These are phyloP conservation scores for Lagenidium giganteum DNA, from an alignment of 352 stramenopile species.

Conservation along the genomic window DNA sequence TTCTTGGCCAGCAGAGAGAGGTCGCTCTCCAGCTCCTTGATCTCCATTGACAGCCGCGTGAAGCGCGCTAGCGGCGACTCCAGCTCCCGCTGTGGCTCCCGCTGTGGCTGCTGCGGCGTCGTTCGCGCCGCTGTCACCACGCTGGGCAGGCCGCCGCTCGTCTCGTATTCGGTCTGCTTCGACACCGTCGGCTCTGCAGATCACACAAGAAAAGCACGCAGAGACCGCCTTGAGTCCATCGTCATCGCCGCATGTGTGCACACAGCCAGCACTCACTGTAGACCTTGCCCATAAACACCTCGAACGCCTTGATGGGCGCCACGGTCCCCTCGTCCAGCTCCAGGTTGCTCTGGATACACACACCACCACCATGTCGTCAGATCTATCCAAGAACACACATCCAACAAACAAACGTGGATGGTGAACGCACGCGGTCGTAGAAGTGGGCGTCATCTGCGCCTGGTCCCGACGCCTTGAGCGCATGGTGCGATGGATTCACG, in stretches of 20 bases:
- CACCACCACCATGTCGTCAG: no score
- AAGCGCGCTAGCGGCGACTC: constrained; percentile 70
- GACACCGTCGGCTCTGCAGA: constrained; percentile 32
- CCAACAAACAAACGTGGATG: no score
- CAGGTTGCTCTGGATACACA: no score
- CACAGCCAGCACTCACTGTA: constrained; percentile 48
- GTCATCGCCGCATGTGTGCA: not conserved
- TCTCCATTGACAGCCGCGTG: constrained; percentile 58
- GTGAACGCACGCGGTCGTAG: no score
- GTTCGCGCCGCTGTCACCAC: not conserved
- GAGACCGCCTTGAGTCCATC: not conserved
- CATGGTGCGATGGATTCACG: constrained; percentile 33
- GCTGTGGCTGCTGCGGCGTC: not conserved
- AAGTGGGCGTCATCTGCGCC: no score
- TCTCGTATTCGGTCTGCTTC: constrained; percentile 52
- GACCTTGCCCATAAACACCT: constrained; percentile 81
- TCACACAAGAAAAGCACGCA: constrained; percentile 1
- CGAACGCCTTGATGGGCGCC: constrained; percentile 48
- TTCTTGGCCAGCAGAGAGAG: constrained; percentile 41
- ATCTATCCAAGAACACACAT: no score
- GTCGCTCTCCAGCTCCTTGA: constrained; percentile 68
- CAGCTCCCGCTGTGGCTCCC: constrained; percentile 21
- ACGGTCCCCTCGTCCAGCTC: constrained; percentile 61
- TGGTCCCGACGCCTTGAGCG: no score
- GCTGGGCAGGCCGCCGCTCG: no score